Base-by-base conservation (phyloP, 768 basidiomycete species). In the Glaciozyma martinii region DNA sequence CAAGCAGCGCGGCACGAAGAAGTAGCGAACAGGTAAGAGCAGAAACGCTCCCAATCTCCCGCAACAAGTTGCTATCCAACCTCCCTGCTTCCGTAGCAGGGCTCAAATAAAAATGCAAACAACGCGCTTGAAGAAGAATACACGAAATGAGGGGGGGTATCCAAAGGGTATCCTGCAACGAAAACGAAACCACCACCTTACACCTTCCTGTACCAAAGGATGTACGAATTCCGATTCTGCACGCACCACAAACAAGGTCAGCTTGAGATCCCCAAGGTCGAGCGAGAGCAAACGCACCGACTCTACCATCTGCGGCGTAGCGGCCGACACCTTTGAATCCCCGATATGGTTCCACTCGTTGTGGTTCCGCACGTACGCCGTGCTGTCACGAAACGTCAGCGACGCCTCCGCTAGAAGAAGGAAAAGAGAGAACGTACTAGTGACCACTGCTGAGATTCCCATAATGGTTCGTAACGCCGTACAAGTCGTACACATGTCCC, bases 391-490 rank as follows among this genome's bases (percentile, higher is more conserved):
- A 52, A 27, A 23, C 50, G 55, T 30, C 30, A 5, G 54, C 29
- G 59, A 12, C 32, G 32, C 46, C 15, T 19, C 29, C 47, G 30
- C 37, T 42, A 57, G 56, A 23, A 40, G 32, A 40, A 32, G 27
- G 15, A 52, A 59, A 61, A 12, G n/a, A 7, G 49, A 59, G 47
- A 33, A 71, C 95, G 23, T 33, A 70, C 68, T 71, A 99, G 77
- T 99, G 95, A 0, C 95, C 95, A 74, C 89, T 90, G 73, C 86
- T 90, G 61, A 99, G 78, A 74, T 85, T 94, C 3, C 95, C 95
- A 76, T 85, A 90, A 78, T 99, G 95, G 76, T 98, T 97, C 63
- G 90, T 94, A 49, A 98, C 92, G 15, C 82, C 93, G 74, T 95
- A 98, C 68, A 98, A 78, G 73, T 99, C 94, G 75, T 98, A 99